These are phyloP conservation scores for Solanum hybrid DNA, from an alignment of 305 asterid species.

Conservation along the genomic window DNA sequence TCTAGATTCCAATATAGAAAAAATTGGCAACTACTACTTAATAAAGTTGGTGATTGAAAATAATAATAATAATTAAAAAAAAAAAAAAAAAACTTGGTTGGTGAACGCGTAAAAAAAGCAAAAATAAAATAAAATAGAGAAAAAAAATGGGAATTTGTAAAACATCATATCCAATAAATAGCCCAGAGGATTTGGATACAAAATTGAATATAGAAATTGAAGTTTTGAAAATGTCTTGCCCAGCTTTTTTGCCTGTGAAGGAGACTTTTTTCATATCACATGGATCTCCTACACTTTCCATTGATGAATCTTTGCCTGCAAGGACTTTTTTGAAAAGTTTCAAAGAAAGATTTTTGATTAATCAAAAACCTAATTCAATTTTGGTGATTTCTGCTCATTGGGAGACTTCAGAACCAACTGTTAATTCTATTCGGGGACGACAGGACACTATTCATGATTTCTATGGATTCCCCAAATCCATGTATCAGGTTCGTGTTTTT, in stretches of 20 bases:
- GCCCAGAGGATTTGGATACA: not conserved
- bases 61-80: not conserved
- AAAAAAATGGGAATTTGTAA: not conserved
- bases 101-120: not conserved
- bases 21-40: not conserved
- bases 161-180: not conserved
- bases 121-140: not conserved
- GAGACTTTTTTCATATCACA: slow-evolving; percentile 63
- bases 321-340: slow-evolving; percentile 47
- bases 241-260: not conserved
- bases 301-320: slow-evolving; percentile 68
- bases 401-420: slow-evolving; percentile 63
- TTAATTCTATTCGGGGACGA: slow-evolving; percentile 45
- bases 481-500: slow-evolving; percentile 46
- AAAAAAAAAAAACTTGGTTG: not conserved
- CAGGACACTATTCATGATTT: slow-evolving; percentile 63
- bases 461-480: slow-evolving; percentile 57
- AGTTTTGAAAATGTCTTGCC: not conserved
- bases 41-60: not conserved
- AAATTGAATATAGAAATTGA: not conserved
- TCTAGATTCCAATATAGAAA: not conserved
- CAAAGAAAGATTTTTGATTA: slow-evolving; percentile 18
- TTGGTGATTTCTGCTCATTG: slow-evolving; percentile 68
- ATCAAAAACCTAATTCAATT: slow-evolving; percentile 47
- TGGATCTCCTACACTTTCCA: slow-evolving; percentile 63